phyloP scores from a whole-genome alignment of 352 stramenopile genomes.

The Globisporangium alternatum region DNA sequence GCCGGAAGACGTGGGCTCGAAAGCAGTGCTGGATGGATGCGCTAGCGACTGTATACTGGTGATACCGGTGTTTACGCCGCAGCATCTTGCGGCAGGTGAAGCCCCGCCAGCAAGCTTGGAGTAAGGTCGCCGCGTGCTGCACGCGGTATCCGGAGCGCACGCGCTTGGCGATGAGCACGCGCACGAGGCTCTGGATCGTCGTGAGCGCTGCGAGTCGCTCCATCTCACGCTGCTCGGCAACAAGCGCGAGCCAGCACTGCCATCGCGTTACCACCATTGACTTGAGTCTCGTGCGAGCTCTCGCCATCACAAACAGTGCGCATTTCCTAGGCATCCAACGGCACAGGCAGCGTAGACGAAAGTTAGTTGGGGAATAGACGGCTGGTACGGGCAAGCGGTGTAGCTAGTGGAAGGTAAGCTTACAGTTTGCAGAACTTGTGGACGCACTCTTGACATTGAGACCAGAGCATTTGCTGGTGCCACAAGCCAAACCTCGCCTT shows the following conservation, averaged over 20 bases:
- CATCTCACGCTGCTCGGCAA: conserved; percentile 24
- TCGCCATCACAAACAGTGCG: conserved; percentile 32
- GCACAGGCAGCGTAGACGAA: not conserved
- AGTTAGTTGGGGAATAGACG: not conserved
- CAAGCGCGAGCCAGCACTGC: conserved; percentile 27
- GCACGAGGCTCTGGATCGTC: conserved; percentile 55
- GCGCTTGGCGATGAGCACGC: conserved; percentile 27
- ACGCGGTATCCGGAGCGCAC: conserved; percentile 23
- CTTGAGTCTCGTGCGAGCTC: conserved; percentile 31
- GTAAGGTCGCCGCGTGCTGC: conserved; percentile 22
- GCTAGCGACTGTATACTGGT: conserved; percentile 31
- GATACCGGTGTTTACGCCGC: conserved; percentile 31
- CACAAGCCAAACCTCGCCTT: conserved; percentile 27
- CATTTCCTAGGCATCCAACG: conserved; percentile 34
- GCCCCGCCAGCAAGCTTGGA: conserved; percentile 55
- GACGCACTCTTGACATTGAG: conserved; percentile 25
- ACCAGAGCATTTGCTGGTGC: conserved; percentile 18
- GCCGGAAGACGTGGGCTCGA: conserved; percentile 33
- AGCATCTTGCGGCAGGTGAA: conserved; percentile 45
- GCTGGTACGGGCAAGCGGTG: not conserved
- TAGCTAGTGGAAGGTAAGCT: not conserved
- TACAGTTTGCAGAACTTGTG: conserved; percentile 51
- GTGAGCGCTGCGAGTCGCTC: conserved; percentile 44
- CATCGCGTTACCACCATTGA: conserved; percentile 26
- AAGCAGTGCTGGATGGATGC: conserved; percentile 38